Base-by-base conservation (phyloP, 257 asterid genomes). In the Solanum habrochaites region DNA sequence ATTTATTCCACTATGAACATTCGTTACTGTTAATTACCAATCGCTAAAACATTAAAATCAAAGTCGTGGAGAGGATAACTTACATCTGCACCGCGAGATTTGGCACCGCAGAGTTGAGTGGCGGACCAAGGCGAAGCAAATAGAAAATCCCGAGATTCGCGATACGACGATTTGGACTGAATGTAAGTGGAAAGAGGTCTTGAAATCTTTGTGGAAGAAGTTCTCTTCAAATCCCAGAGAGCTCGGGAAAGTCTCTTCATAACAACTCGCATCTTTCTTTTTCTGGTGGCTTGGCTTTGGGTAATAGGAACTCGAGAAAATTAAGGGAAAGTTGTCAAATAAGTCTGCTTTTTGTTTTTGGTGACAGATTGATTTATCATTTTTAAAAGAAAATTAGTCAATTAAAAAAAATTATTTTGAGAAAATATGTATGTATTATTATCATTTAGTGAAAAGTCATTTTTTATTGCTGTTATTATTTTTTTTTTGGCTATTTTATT, bases 61-160 rank as follows among this genome's bases (percentile, higher is more conserved):
- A 27, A 27, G 64, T 43, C 18, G 6, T 25, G n/a, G 4, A 42
- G 83, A 77, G 14, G n/a, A 43, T 21, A 70, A 40, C 88, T 85
- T 93, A 96, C 99, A 89, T 97, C 99, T 69, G 87, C 93, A 82
- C 99, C 99, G 85, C 94, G 74, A 90, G 91, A 95, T 95, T 96
- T 91, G 86, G 96, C 98, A 85, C 91, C 87, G 83, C 99, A 97
- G 91, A 94, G 89, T 89, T 95, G 99, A 42, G 91, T 90, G 83
- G 94, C 82, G 90, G 92, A 92, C 99, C 99, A 97, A 8, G 96
- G 95, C 23, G 94, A 91, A 27, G 90, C 85, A 42, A 90, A 89
- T 37, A 95, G 83, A 40, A 67, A 37, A 25, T 82, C 78, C 35
- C 25, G 69, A 31, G 82, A 47, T 82, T 49, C 73, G 43, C 72